Conservation (phyloP, 192 early-diverging fungal species). For the Dissophora globulifera region DNA sequence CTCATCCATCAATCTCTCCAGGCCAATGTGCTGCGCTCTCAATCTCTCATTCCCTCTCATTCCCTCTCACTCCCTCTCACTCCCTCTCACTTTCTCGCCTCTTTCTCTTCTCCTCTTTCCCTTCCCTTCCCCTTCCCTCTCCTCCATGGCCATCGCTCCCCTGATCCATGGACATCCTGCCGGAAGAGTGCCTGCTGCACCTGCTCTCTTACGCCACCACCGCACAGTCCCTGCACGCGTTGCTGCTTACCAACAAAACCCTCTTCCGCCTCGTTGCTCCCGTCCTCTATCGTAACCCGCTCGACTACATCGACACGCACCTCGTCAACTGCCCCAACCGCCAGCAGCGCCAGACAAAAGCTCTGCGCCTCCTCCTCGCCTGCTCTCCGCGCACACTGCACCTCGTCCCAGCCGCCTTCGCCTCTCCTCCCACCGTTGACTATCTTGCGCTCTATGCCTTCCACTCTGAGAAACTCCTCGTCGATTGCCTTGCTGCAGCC, state of each 20-base stretch:
- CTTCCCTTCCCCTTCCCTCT: neutral
- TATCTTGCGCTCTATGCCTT: slow-evolving; percentile 20
- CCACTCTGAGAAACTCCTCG: slow-evolving; percentile 19
- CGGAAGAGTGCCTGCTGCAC: slow-evolving; percentile 27
- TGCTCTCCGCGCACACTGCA: slow-evolving; percentile 4
- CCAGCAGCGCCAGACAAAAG: neutral
- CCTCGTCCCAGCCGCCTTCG: neutral
- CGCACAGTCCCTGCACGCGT: slow-evolving; percentile 3
- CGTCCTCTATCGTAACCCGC: slow-evolving; percentile 18
- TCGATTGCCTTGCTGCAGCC: neutral
- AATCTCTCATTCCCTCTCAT: too few species aligned
- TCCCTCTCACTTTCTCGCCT: neutral
- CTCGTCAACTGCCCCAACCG: neutral
- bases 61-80: neutral
- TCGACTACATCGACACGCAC: neutral
- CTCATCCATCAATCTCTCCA: too few species aligned
- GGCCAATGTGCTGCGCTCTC: neutral
- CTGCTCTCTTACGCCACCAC: slow-evolving; percentile 1
- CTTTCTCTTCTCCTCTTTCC: neutral
- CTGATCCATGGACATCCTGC: slow-evolving; percentile 14
- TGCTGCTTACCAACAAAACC: slow-evolving; percentile 15
- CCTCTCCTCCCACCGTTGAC: slow-evolving; percentile 9
- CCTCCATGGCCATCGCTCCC: neutral
- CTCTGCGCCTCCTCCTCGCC: slow-evolving; percentile 13
- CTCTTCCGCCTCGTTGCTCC: slow-evolving; percentile 23